Base-by-base conservation (phyloP, 2,329 filamentous ascomycete species). In the Cadophora luteo-olivacea region DNA sequence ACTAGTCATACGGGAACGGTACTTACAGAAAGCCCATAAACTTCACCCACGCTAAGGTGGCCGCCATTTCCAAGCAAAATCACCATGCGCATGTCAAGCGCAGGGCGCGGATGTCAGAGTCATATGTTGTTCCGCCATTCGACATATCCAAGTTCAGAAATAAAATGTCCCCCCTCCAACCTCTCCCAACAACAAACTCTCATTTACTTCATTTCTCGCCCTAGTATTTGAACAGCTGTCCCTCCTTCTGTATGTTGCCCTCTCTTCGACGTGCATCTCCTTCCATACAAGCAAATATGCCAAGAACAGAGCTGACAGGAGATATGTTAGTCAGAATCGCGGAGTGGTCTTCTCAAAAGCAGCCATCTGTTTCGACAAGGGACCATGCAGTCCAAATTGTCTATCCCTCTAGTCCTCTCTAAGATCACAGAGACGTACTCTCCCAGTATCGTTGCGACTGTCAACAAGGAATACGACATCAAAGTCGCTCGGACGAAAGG, bases 401-500 rank as follows among this genome's bases (percentile, higher is more conserved):
- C 78, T 0, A 57, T 80, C 0, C 77, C 78, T 0, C 55, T 63
- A 1, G 61, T 74, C 7, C 70, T 79, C 54, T 73, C 73, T 16
- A 75, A 73, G 7, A 78, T 78, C 64, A 73, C 74, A 0, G 75
- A 77, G 36, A 72, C 65, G 1, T 80, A 77, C 76, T 75, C 76
- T 0, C 79, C 78, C 0, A 77, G 74, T 1, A 75, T 80, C 19
- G 70, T 81, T 52, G 78, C 78, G 8, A 69, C 70, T 1, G 67
- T 81, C 61, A 80, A 81, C 70, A 25, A 61, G 9, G 73, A 78
- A n/a, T 76, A 80, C 25, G 79, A 82, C 33, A 76, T 83, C 61
- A 81, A 82, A 70, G 74, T 82, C 54, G 80, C 79, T 62, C 81
- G 79, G 29, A 76, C 81, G 6, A 75, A 81, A 66, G 81, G 80